phyloP scores from a whole-genome alignment of 1,284 basidiomycete species.

The Puccinia horiana region DNA sequence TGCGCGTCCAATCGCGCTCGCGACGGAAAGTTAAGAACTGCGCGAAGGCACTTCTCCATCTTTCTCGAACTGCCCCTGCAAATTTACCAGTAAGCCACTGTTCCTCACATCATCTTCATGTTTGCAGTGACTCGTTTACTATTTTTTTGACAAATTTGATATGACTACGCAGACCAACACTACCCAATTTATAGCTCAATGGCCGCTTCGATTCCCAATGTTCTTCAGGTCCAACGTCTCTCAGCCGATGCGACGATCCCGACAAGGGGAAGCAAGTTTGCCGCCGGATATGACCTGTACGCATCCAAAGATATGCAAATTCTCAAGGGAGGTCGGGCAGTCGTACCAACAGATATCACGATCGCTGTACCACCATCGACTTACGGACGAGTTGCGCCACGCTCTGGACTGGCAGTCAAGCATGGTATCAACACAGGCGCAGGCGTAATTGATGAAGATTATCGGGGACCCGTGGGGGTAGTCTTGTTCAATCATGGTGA shows the following conservation, averaged over 20 bases:
- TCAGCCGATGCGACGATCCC: constrained; percentile 80
- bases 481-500: constrained; percentile 90
- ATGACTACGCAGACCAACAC: neutral
- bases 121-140: neutral
- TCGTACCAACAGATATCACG: constrained; percentile 85
- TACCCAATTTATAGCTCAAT: neutral
- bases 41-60: no score
- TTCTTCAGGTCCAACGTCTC: constrained; percentile 70
- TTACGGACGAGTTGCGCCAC: constrained; percentile 92
- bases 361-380: constrained; percentile 89
- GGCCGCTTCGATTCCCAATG: constrained; percentile 18
- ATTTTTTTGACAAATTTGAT: no score
- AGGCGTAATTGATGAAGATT: constrained; percentile 94
- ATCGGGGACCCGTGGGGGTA: constrained; percentile 88
- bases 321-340: constrained; percentile 64
- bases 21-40: no score
- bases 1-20: neutral
- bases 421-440: constrained; percentile 97
- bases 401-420: constrained; percentile 88
- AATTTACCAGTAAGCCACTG: neutral
- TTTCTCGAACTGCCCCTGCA: neutral
- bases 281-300: constrained; percentile 94
- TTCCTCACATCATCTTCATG: neutral
- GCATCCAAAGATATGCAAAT: constrained; percentile 62
- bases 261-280: constrained; percentile 77